Evolutionary conservation across 2,329 filamentous ascomycete species (phyloP), one percentile per base, ranked within the genome.

Genomic region (Penicillium thymicola): DNA sequence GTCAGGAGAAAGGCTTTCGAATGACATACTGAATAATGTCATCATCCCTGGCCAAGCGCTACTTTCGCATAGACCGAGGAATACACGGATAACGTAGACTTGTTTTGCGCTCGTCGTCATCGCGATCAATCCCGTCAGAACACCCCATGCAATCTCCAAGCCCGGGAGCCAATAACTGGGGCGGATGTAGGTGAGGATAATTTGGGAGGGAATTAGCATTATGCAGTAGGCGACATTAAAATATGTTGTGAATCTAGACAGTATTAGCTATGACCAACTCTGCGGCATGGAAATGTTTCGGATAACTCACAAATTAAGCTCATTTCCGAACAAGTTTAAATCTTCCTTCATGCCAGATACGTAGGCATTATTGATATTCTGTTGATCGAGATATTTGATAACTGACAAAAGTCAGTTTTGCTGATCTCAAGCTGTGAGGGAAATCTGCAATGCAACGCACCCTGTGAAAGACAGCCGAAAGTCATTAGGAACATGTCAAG

Each of bases 191-290:
- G 74, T 75, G 54, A 77, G 60, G 52, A 76, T 72, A 37, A 77
- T 62, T 61, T 76, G 72, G 0, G 72, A 73, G 2, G 75, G 75
- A 11, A 76, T 72, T 10, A 75, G 65, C 67, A 73, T 74, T 11
- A 76, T 59, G 49, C 71, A 72, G 57, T 76, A 77, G 1, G 70
- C 71, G 18, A 72, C 68, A 52, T 75, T 77, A 55, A 76, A 74
- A 40, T 71, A 72, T 5, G 74, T 76, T 1, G 72, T 75, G 60
- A 76, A 76, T 58, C 68, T 70, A 11, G 18, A 2, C 6, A 23
- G 3, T 8, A 30, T 64, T 3, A 64, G 55, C 18, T 6, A 34
- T 42, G 0, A 10, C 2, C 11, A 10, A 27, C 4, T 9, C 4
- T 21, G 18, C 11, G 9, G 25, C 14, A 27, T 30, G 21, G 2